Conservation (phyloP, 2,329 filamentous ascomycete species). For the Ceratocystis papillata region DNA sequence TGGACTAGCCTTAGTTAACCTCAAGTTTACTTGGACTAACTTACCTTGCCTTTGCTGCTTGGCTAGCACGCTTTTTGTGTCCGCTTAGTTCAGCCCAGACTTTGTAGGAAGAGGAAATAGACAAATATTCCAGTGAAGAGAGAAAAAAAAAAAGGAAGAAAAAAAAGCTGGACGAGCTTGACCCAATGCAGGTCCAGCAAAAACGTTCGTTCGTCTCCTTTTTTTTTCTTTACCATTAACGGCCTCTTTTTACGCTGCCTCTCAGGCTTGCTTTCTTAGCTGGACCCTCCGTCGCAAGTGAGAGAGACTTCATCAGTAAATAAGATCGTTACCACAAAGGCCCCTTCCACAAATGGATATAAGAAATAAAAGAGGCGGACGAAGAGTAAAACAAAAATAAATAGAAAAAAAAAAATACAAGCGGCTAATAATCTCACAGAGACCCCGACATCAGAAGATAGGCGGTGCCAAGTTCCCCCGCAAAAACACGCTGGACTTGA, state of each 20-base stretch:
- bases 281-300: too few relatives aligned
- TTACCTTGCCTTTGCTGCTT: neutral
- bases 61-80: neutral
- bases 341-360: too few relatives aligned
- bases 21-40: neutral
- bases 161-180: neutral
- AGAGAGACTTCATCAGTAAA: too few relatives aligned
- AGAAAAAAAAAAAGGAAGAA: neutral
- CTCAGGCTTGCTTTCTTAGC: too few relatives aligned
- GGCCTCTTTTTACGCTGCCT: too few relatives aligned
- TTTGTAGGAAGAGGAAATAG: neutral
- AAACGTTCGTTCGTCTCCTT: too few relatives aligned
- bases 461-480: neutral
- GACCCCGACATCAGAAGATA: neutral
- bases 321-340: too few relatives aligned
- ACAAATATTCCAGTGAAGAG: neutral
- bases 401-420: neutral
- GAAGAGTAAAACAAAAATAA: neutral
- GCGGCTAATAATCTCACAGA: neutral
- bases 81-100: slow-evolving; percentile 10
- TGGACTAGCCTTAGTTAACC: neutral
- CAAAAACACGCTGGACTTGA: neutral
- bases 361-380: too few relatives aligned
- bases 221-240: too few relatives aligned
- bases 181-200: neutral